Conservation (phyloP, 345 rosid genomes). For the Orychophragmus violaceus region DNA sequence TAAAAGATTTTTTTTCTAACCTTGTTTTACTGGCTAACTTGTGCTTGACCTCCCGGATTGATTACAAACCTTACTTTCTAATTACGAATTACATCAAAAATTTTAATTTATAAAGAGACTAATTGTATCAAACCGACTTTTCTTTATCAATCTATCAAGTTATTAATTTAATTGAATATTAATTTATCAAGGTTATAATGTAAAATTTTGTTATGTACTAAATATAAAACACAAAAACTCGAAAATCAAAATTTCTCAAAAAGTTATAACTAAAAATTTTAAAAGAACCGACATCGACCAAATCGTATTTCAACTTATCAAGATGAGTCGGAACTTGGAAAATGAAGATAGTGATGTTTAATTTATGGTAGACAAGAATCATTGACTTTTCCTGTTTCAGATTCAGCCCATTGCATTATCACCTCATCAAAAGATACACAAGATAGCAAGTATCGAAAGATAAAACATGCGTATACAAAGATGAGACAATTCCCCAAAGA, state of each 20-base stretch:
- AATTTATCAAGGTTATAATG: background rate
- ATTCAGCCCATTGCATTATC: background rate
- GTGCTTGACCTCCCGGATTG: background rate
- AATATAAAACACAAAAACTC: background rate
- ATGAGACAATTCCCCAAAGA: constrained; percentile 19
- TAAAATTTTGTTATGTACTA: background rate
- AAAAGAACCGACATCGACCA: background rate
- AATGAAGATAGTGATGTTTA: background rate
- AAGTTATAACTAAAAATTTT: background rate
- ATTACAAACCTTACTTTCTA: background rate
- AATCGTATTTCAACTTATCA: background rate
- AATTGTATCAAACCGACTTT: background rate
- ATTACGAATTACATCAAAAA: background rate
- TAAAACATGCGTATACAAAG: constrained; percentile 18
- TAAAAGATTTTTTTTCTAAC: background rate
- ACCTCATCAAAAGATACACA: background rate
- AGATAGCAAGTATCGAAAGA: background rate
- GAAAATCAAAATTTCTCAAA: background rate
- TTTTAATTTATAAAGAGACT: too few relatives aligned
- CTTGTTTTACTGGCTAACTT: background rate
- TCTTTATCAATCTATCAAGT: background rate
- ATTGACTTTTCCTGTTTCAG: background rate
- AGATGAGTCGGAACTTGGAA: background rate
- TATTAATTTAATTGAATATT: background rate
- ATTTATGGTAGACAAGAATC: background rate